Percentiles rank a stretch among this genome's conserved stretches.
Evolutionary conservation across 2,329 filamentous ascomycete genomes (phyloP).

Genomic region (Exophiala alcalophila): DNA sequence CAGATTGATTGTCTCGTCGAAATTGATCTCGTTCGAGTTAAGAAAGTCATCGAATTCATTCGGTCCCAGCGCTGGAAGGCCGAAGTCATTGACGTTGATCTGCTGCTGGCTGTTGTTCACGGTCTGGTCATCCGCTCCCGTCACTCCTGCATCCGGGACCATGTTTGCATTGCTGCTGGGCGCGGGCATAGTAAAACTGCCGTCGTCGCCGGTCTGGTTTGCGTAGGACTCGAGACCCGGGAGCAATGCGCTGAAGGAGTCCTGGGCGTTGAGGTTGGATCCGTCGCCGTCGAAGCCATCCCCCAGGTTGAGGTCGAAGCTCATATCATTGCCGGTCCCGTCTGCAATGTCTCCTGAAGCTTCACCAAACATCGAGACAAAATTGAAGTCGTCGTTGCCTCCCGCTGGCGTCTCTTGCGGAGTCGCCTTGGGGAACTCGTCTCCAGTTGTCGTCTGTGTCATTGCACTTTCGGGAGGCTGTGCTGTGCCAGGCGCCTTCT

Average conservation of each 20-base stretch:
- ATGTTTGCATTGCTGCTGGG: conserved; percentile 30
- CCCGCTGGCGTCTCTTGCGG: conserved; percentile 32
- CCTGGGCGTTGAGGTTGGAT: conserved; percentile 36
- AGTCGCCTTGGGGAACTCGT: conserved; percentile 26
- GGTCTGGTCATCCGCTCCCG: neutral
- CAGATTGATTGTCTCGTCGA: conserved; percentile 43
- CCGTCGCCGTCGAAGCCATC: conserved; percentile 37
- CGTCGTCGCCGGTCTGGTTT: conserved; percentile 30
- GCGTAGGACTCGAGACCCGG: conserved; percentile 36
- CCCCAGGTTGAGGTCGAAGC: conserved; percentile 41
- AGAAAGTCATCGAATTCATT: conserved; percentile 36
- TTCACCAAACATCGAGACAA: conserved; percentile 41
- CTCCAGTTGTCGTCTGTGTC: conserved; percentile 15
- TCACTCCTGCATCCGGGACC: conserved; percentile 1
- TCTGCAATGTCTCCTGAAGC: conserved; percentile 29
- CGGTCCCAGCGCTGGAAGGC: conserved; percentile 25
- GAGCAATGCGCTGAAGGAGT: conserved; percentile 33
- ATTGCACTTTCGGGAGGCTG: conserved; percentile 28
- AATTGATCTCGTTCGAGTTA: conserved; percentile 41
- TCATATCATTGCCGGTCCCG: conserved; percentile 33
- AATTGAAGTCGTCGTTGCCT: conserved; percentile 39
- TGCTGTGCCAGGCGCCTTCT: conserved; percentile 13
- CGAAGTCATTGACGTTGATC: conserved; percentile 23
- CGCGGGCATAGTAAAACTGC: conserved; percentile 31
- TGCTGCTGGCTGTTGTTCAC: conserved; percentile 7